These are phyloP conservation scores for Sambucus nigra DNA, from an alignment of 129 eudicot genomes.

Conservation along the genomic window DNA sequence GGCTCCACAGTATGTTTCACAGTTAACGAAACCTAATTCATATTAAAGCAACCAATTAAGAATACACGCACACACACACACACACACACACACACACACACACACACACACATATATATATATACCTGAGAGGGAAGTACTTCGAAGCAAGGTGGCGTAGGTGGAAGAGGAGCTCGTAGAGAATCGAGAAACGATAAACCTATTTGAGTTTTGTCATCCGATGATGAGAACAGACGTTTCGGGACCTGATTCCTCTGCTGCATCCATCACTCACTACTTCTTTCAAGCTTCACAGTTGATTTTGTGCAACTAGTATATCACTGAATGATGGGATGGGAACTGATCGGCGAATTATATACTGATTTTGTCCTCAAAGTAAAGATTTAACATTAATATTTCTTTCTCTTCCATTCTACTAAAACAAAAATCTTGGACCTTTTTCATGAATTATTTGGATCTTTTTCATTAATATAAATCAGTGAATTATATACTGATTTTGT, in stretches of 20 bases:
- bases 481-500: no score
- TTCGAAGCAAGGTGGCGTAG: slow-evolving; percentile 87
- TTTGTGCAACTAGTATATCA: no score
- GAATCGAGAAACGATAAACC: slow-evolving; percentile 55
- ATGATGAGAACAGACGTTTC: slow-evolving; percentile 36
- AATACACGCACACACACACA: neutral
- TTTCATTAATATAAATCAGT: no score
- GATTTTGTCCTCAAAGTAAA: no score
- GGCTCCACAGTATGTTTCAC: slow-evolving; percentile 60
- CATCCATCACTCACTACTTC: no score
- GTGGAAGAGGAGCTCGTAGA: slow-evolving; percentile 38
- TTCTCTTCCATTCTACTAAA: no score
- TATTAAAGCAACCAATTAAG: neutral
- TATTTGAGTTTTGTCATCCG: slow-evolving; percentile 35
- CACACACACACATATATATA: neutral
- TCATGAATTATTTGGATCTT: no score
- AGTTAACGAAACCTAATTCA: slow-evolving; percentile 34
- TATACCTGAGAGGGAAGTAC: slow-evolving; percentile 57
- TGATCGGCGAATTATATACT: no score
- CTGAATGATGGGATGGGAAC: no score
- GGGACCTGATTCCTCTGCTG: slow-evolving; percentile 20
- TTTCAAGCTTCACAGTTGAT: no score
- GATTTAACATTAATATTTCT: no score
- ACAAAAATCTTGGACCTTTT: no score
- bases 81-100: neutral